A percentile compares a stretch with the other conserved stretches of the same genome.
Conservation (phyloP, 805 yeast genomes). For the Suhomyces pyralidae region DNA sequence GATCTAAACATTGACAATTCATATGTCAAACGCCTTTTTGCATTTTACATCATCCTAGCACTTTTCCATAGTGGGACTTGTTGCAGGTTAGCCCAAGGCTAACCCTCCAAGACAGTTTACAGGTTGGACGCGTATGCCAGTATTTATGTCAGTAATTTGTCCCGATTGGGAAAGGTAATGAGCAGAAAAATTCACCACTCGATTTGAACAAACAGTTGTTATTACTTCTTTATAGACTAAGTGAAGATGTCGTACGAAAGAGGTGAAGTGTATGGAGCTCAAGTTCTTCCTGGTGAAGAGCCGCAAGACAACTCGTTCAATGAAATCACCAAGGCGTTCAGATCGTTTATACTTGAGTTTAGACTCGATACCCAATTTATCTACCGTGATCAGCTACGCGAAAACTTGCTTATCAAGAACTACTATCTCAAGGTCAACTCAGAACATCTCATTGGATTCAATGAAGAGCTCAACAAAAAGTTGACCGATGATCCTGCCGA, state of each 20-base stretch:
- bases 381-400: slow-evolving; percentile 88
- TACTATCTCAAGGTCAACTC: slow-evolving; percentile 72
- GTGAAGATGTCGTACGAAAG: slow-evolving; percentile 65
- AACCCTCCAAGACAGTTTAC: background rate
- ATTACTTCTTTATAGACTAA: background rate
- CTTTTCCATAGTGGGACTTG: background rate
- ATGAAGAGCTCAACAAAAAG: slow-evolving; percentile 84
- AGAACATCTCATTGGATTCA: slow-evolving; percentile 82
- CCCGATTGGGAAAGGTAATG: background rate
- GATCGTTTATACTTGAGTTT: slow-evolving; percentile 79
- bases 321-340: slow-evolving; percentile 74
- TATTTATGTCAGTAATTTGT: background rate
- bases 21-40: background rate
- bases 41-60: background rate
- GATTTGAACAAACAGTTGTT: background rate
- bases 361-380: slow-evolving; percentile 78
- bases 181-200: slow-evolving; percentile 2
- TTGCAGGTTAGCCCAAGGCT: background rate
- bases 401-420: slow-evolving; percentile 73
- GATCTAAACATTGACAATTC: background rate
- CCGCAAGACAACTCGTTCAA: slow-evolving; percentile 60
- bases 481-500: slow-evolving; percentile 85
- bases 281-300: slow-evolving; percentile 83
- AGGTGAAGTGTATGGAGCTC: slow-evolving; percentile 70
- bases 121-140: background rate